Base-by-base conservation (phyloP, 768 basidiomycete genomes). In the Leccinum broughii region DNA sequence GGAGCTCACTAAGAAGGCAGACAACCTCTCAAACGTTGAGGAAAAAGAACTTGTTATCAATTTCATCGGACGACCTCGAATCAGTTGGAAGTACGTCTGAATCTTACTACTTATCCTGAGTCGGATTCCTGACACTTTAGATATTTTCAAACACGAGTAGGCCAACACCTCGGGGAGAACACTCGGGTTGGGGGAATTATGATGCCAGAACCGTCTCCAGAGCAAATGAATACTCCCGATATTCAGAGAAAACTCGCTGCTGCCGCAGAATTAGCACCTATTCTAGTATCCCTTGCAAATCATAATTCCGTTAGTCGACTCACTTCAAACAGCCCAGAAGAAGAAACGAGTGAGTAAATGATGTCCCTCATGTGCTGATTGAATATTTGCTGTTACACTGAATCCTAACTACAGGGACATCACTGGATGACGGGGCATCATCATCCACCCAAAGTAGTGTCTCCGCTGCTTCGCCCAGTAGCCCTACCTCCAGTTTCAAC, bases 1-100 rank as follows among this genome's bases (percentile, higher is more conserved):
- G 14, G n/a, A 15, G 22, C 51, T 60, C 17, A 51, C 28, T 15
- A 17, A 10, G 46, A 28, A 15, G 3, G 2, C 28, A 56, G 55
- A 32, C 57, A 6, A 64, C 57, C 6, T 64, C 62, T n/a, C 55
- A 59, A 1, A 37, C 8, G 9, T 46, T 59, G 22, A 59, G 49
- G 22, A 2, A 28, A 22, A 5, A n/a, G 0, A 0, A 2, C 10
- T 32, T 59, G 3, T 6, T 64, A 15, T 64, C 61, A 1, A 39
- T 41, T 1, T 15, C 24, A 17, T 13, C 46, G 4, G 26, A 17
- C 1, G 9, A 64, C 3, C 3, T 64, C 10, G 39, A 24, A 15
- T 28, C 32, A 15, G 57, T 56, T 11, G 51, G 39, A 51, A n/a
- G 61, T 62, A 55, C 4, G 30, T 30, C 9, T 28, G 28, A 28